Percentiles rank a stretch among this genome's conserved stretches.
Evolutionary conservation across 164 flowering plant genomes (phyloP).

Genomic region (Stephania japonica): DNA sequence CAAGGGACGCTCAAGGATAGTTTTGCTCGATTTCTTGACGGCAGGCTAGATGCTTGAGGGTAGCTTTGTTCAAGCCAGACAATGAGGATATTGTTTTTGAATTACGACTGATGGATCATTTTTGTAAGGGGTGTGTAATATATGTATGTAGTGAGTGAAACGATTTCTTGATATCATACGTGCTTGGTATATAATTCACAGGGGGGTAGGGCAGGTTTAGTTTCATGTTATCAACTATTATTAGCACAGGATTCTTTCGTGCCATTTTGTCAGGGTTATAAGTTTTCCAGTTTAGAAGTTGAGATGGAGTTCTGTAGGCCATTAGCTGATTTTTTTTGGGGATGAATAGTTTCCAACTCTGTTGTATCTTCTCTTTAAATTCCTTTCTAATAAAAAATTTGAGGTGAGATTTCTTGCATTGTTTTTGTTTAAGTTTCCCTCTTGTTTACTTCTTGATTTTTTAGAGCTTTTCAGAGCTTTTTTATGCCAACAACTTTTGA

Average conservation of each 20-base stretch:
- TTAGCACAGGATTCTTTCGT: slow-evolving; percentile 10
- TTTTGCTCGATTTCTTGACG: not conserved
- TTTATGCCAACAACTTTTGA: no score
- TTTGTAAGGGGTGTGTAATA: slow-evolving; percentile 23
- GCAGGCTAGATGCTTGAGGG: slow-evolving; percentile 3
- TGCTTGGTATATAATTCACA: not conserved
- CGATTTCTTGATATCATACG: slow-evolving; percentile 6
- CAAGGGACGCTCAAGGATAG: not conserved
- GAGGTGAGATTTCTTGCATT: not conserved
- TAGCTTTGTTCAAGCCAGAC: not conserved
- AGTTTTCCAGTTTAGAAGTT: not conserved
- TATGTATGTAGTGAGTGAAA: slow-evolving; percentile 20
- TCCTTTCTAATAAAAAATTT: not conserved
- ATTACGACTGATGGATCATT: not conserved
- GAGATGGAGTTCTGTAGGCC: slow-evolving; percentile 7
- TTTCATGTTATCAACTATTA: slow-evolving; percentile 1
- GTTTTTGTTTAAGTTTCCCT: not conserved
- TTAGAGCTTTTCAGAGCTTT: no score
- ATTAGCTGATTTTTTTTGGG: not conserved
- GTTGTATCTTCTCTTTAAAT: not conserved
- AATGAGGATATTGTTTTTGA: not conserved
- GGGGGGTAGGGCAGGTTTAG: not conserved
- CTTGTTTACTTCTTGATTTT: no score
- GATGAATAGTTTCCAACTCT: not conserved
- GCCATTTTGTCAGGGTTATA: slow-evolving; percentile 18